phyloP scores from a whole-genome alignment of 495 filamentous ascomycete genomes.

The Halenospora varia region DNA sequence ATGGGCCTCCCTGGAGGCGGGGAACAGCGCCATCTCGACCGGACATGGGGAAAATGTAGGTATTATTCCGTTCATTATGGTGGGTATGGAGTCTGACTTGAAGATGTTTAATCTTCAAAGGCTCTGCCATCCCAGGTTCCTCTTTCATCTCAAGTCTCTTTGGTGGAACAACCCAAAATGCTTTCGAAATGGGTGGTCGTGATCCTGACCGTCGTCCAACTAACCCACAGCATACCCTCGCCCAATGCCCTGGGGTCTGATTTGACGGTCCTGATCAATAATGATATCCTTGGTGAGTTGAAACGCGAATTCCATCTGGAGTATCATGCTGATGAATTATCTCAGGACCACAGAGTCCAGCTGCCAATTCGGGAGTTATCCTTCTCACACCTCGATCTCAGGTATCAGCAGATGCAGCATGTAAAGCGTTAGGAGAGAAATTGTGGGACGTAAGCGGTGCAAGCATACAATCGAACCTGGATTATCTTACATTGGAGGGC shows the following conservation, averaged over 20 bases:
- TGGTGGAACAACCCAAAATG: constrained; percentile 5
- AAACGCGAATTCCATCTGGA: background rate
- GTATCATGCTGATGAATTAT: background rate
- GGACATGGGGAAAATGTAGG: background rate
- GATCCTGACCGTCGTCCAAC: constrained; percentile 2
- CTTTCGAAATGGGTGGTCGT: constrained; percentile 1
- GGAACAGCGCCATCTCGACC: background rate
- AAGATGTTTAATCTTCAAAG: background rate
- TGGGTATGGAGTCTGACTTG: background rate
- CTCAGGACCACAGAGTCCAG: constrained; percentile 32
- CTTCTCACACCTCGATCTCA: constrained; percentile 29
- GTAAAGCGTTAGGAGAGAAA: constrained; percentile 36
- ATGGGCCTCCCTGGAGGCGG: background rate
- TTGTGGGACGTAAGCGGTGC: constrained; percentile 36
- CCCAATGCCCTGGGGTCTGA: constrained; percentile 17
- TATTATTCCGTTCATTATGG: background rate
- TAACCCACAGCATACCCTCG: constrained; percentile 8
- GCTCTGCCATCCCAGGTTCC: background rate
- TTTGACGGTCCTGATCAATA: constrained; percentile 18
- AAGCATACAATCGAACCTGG: constrained; percentile 34
- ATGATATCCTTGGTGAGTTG: constrained; percentile 18
- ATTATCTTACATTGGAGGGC: constrained; percentile 35
- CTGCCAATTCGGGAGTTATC: constrained; percentile 36
- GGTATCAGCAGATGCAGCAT: constrained; percentile 26
- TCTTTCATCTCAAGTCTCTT: background rate